phyloP scores from a whole-genome alignment of 345 rosid species.

The Dimocarpus longan region DNA sequence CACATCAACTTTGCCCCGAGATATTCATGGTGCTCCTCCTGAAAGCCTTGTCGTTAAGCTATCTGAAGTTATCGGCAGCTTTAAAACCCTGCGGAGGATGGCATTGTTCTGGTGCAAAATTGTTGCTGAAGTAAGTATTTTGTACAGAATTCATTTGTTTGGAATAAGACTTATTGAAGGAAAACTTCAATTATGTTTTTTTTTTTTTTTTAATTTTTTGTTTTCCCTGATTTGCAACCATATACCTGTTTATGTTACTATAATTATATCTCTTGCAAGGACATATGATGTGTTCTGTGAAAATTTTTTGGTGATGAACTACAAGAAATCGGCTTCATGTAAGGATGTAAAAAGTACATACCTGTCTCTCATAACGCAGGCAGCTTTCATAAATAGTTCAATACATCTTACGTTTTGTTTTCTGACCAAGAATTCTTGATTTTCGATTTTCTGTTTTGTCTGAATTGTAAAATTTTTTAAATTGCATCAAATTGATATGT shows the following conservation, averaged over 20 bases:
- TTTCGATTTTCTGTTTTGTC: background rate
- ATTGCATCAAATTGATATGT: background rate
- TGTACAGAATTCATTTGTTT: constrained; percentile 18
- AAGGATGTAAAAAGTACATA: background rate
- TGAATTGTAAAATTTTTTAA: background rate
- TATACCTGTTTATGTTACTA: background rate
- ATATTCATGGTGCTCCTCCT: constrained; percentile 88
- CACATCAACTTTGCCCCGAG: constrained; percentile 56
- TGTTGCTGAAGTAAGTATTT: constrained; percentile 74
- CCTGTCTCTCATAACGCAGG: background rate
- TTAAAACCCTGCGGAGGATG: constrained; percentile 75
- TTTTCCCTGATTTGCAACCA: background rate
- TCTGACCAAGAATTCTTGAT: background rate
- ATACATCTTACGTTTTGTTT: background rate
- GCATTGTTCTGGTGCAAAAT: constrained; percentile 83
- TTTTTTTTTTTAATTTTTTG: background rate
- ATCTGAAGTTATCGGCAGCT: constrained; percentile 93
- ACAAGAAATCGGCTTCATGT: background rate
- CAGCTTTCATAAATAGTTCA: constrained; percentile 1
- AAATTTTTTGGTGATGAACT: background rate
- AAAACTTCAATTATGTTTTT: constrained; percentile 8
- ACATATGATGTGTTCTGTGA: background rate
- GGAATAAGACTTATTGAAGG: background rate
- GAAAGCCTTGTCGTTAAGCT: constrained; percentile 74
- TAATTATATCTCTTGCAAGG: background rate